Percentiles rank a stretch among this genome's conserved stretches.
Evolutionary conservation across 2,329 filamentous ascomycete species (phyloP).

Genomic region (Paracamarosporium sp.): DNA sequence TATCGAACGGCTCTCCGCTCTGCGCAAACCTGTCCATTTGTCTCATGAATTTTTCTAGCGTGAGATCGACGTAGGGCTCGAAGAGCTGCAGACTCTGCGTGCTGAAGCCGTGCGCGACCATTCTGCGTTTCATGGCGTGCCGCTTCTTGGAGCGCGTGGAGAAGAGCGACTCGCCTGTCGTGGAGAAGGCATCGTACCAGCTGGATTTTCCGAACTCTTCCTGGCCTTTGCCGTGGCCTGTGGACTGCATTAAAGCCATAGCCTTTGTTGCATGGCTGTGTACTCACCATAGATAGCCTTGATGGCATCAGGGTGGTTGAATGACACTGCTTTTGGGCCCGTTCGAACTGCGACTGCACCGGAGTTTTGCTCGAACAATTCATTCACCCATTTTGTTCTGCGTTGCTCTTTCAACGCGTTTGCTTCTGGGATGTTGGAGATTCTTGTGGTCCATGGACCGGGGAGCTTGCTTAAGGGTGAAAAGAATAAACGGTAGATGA

Average conservation of each 20-base stretch:
- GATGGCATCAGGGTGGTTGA: constrained; percentile 24
- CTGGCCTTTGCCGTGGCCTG: constrained; percentile 16
- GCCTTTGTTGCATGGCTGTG: neutral
- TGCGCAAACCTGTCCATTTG: constrained; percentile 20
- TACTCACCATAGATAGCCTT: constrained; percentile 22
- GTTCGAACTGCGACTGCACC: constrained; percentile 18
- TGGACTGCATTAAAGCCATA: neutral
- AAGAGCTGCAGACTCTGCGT: constrained; percentile 18
- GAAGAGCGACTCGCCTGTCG: constrained; percentile 23
- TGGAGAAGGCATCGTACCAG: constrained; percentile 24
- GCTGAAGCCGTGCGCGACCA: constrained; percentile 23
- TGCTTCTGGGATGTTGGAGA: constrained; percentile 16
- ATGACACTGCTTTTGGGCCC: constrained; percentile 19
- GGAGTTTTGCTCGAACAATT: constrained; percentile 16
- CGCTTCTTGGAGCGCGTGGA: constrained; percentile 22
- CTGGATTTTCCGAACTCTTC: constrained; percentile 20
- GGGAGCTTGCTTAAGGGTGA: constrained; percentile 19
- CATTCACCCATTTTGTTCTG: constrained; percentile 18
- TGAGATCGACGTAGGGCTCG: constrained; percentile 20
- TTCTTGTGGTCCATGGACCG: constrained; percentile 18
- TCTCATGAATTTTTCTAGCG: constrained; percentile 17
- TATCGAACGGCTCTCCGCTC: constrained; percentile 15
- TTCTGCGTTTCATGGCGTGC: constrained; percentile 20
- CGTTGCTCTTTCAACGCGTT: constrained; percentile 19
- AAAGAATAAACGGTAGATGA: constrained; percentile 18